phyloP scores from a whole-genome alignment of 2,329 filamentous ascomycete genomes.

The Gaeumannomyces sp. region DNA sequence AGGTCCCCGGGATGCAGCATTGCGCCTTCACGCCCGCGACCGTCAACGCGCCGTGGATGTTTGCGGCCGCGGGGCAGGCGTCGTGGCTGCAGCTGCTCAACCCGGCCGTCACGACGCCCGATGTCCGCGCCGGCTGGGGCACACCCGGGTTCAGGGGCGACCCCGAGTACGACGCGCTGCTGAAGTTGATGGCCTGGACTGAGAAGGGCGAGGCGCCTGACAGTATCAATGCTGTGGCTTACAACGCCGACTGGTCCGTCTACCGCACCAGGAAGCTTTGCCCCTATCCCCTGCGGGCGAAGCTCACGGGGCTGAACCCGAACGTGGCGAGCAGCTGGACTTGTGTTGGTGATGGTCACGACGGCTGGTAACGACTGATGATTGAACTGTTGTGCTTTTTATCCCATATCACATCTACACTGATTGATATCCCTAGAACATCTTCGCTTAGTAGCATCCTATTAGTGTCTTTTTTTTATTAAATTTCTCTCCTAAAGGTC shows the following conservation, averaged over 20 bases:
- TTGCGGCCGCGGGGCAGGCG: constrained; percentile 25
- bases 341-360: constrained; percentile 16
- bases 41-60: constrained; percentile 28
- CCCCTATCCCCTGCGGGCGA: constrained; percentile 24
- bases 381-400: not conserved
- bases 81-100: constrained; percentile 11
- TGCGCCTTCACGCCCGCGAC: constrained; percentile 29
- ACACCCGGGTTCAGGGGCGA: constrained; percentile 27
- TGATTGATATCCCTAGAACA: too few species aligned
- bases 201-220: constrained; percentile 23
- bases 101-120: constrained; percentile 11
- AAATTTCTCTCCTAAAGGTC: too few species aligned
- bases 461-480: too few species aligned
- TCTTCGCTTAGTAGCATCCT: too few species aligned
- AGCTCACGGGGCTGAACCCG: constrained; percentile 25
- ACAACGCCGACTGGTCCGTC: not conserved
- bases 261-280: constrained; percentile 25
- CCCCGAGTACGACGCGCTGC: constrained; percentile 27
- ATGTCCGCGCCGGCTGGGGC: constrained; percentile 21
- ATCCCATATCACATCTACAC: too few species aligned
- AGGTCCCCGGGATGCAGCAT: constrained; percentile 45
- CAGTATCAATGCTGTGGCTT: constrained; percentile 12
- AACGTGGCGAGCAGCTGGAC: constrained; percentile 23
- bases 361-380: not conserved
- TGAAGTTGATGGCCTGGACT: constrained; percentile 32